phyloP scores from a whole-genome alignment of 306 rosid species.

The Corylus avellana region DNA sequence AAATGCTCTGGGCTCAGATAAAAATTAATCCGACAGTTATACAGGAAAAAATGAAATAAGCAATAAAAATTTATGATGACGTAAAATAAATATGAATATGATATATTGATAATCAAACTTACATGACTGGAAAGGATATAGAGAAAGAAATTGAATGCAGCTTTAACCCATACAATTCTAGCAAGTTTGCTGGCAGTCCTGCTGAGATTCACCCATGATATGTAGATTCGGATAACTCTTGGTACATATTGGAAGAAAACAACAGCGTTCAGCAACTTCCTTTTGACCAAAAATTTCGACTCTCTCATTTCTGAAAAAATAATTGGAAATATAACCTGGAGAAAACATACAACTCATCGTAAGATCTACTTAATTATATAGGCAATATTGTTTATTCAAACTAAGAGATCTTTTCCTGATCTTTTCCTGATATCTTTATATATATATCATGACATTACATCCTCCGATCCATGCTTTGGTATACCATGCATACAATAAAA shows the following conservation, averaged over 20 bases:
- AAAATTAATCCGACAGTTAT: too few species aligned
- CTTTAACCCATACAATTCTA: slow-evolving; percentile 95
- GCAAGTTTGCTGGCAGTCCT: slow-evolving; percentile 81
- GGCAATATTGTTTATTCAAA: too few species aligned
- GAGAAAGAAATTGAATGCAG: slow-evolving; percentile 83
- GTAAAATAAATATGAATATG: not conserved
- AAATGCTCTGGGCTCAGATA: too few species aligned
- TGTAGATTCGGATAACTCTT: slow-evolving; percentile 72
- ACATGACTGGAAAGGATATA: slow-evolving; percentile 97
- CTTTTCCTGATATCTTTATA: too few species aligned
- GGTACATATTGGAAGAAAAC: slow-evolving; percentile 81
- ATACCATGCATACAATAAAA: too few species aligned
- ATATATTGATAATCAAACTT: slow-evolving; percentile 32
- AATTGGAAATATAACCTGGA: slow-evolving; percentile 67
- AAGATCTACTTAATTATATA: too few species aligned
- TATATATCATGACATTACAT: too few species aligned
- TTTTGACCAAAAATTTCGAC: slow-evolving; percentile 46
- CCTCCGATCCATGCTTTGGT: too few species aligned
- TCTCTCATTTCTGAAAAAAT: slow-evolving; percentile 59
- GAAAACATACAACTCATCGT: slow-evolving; percentile 8
- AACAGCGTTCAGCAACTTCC: slow-evolving; percentile 67
- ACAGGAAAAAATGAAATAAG: not conserved
- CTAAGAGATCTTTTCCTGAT: too few species aligned
- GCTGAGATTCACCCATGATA: slow-evolving; percentile 78
- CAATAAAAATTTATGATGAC: not conserved